Conservation (phyloP, 805 yeast species). For the Monosporozyma siamensis region DNA sequence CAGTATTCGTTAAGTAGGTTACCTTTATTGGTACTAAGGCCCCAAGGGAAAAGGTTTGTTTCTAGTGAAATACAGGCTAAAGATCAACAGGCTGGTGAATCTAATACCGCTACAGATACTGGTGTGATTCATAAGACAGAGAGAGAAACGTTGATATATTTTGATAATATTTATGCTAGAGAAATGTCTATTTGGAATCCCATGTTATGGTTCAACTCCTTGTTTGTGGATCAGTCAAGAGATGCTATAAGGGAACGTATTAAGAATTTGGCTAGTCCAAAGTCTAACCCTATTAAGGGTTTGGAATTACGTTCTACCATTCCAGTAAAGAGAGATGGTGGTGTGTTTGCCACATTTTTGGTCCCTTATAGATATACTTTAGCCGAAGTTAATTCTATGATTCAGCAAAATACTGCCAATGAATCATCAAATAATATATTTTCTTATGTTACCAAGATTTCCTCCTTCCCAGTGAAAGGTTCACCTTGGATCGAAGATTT, state of each 20-base stretch:
- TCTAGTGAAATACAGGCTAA: slow-evolving; percentile 35
- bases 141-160: slow-evolving; percentile 45
- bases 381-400: slow-evolving; percentile 43
- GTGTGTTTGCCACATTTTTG: slow-evolving; percentile 75
- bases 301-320: slow-evolving; percentile 49
- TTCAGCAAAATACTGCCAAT: slow-evolving; percentile 39
- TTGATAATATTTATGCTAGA: slow-evolving; percentile 46
- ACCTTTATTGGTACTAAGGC: neutral
- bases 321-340: slow-evolving; percentile 79
- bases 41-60: slow-evolving; percentile 21
- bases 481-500: slow-evolving; percentile 95
- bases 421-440: slow-evolving; percentile 32
- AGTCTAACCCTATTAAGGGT: slow-evolving; percentile 29
- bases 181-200: slow-evolving; percentile 39
- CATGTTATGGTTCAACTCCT: slow-evolving; percentile 35
- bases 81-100: slow-evolving; percentile 46
- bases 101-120: slow-evolving; percentile 43
- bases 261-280: slow-evolving; percentile 33
- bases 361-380: slow-evolving; percentile 45
- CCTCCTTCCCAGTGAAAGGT: slow-evolving; percentile 73
- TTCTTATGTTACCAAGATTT: slow-evolving; percentile 41
- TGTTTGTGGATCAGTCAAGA: slow-evolving; percentile 30
- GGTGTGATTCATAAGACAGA: slow-evolving; percentile 46
- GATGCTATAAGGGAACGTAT: slow-evolving; percentile 36
- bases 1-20: neutral